Percentiles rank a stretch among this genome's conserved stretches.
These are phyloP conservation scores for Pisolithus sp. DNA, from an alignment of 768 basidiomycete species.

Conservation along the genomic window DNA sequence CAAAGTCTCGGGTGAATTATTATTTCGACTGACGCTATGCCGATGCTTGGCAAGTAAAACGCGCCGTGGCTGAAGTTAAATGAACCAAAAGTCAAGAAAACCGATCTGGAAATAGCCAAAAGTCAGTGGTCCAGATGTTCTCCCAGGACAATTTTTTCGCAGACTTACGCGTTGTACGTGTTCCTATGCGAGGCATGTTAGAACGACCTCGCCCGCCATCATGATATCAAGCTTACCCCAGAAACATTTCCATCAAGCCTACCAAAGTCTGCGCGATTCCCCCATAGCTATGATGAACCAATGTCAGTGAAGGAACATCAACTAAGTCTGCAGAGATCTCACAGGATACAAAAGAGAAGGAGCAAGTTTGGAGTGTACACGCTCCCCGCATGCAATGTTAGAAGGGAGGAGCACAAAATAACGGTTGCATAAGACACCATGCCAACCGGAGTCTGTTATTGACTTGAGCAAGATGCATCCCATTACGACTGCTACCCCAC, in stretches of 20 bases:
- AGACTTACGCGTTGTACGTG: conserved; percentile 20
- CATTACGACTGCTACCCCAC: background rate
- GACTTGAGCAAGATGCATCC: background rate
- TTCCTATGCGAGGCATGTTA: conserved; percentile 15
- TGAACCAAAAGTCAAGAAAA: conserved; percentile 24
- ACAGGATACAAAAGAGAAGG: conserved; percentile 25
- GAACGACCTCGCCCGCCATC: background rate
- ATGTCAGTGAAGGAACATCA: no score
- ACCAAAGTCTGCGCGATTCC: conserved; percentile 25
- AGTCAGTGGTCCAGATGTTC: no score
- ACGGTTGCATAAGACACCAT: conserved; percentile 26
- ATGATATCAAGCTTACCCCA: conserved; percentile 15
- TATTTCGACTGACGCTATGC: conserved; percentile 17
- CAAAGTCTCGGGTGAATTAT: background rate
- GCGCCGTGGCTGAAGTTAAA: conserved; percentile 21
- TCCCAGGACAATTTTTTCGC: no score
- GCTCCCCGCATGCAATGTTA: conserved; percentile 16
- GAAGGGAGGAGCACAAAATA: conserved; percentile 23
- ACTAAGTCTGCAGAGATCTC: background rate
- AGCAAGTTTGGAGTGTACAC: conserved; percentile 19
- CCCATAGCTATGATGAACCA: conserved; percentile 18
- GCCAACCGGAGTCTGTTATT: conserved; percentile 19
- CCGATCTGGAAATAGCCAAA: conserved; percentile 10
- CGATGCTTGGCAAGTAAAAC: conserved; percentile 18
- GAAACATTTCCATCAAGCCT: conserved; percentile 28